Base-by-base conservation (phyloP, 1,139 yeast genomes). In the Pichia sp. region DNA sequence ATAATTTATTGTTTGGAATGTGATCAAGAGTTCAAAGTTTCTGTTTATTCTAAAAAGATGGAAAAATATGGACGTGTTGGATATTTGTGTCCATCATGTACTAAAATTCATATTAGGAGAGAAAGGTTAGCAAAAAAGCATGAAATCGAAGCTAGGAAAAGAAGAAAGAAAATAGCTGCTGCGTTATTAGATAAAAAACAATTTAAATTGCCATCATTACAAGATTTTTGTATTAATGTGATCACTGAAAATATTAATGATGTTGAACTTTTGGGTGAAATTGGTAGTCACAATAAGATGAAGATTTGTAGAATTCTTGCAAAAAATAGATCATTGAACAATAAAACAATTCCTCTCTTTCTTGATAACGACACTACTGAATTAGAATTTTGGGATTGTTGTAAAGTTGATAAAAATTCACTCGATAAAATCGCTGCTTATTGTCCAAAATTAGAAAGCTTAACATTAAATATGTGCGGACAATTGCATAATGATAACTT, bases 361-460 rank as follows among this genome's bases (percentile, higher is more conserved):
- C 68, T 92, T 47, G 79, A 80, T 44, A 78, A 88, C 0, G 71
- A 74, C 26, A 65, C 81, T 47, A 75, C 68, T 49, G 62, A 67
- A 4, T 66, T 92, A 39, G 85, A 85, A 56, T 80, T 92, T 54
- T 88, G 96, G 92, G 98, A 92, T 67, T 92, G 98, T 64, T 88
- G 96, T 1, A 82, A 81, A 49, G 75, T 92, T 33, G 78, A 79
- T 34, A 74, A 76, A 39, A 84, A 78, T 54, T 77, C 94, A 0
- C 74, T 84, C 51, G 76, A 77, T 56, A 75, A 81, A 56, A 79
- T 92, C 40, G 90, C 90, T 0, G 74, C 95, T 0, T 85, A 69
- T 62, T 86, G 97, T 56, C 96, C 97, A 0, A 72, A 82, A 38
- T 55, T 92, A 4, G 81, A 78, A 56, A 67, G 73, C 2, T 66